Base-by-base conservation (phyloP, 257 asterid species). In the Striga asiatica region DNA sequence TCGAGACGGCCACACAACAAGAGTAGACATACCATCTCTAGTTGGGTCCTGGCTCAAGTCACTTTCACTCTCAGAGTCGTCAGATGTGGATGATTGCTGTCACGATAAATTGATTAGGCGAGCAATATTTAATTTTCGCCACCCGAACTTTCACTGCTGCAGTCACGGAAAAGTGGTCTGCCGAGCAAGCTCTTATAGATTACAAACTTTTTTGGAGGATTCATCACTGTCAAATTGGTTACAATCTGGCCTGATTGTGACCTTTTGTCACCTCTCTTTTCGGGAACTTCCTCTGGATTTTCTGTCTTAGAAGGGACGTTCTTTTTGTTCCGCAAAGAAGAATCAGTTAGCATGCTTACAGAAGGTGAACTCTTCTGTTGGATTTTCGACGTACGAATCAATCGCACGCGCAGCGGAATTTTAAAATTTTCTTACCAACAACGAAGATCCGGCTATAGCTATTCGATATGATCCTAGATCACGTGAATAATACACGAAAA, bases 1-100 rank as follows among this genome's bases (percentile, higher is more conserved):
- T n/a, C n/a, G n/a, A n/a, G n/a, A n/a, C n/a, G n/a, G n/a, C n/a
- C n/a, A n/a, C n/a, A n/a, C n/a, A n/a, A n/a, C n/a, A 11, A 57
- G 43, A 10, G 6, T 37, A 22, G 17, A 14, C 68, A 28, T 75
- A 84, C 94, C 93, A 49, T 69, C 75, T 75, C 58, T 56, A 42
- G 64, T 54, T 24, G 81, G 74, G 63, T 61, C 71, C 48, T 57
- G 73, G 72, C 85, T 76, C 69, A 62, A 47, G 49, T 76, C 81
- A 72, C 81, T 78, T 67, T 73, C 92, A 48, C 71, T 83, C 17
- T 0, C 68, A 3, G 93, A 74, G 71, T 65, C 20, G 34, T 65
- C 88, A 8, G 88, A 81, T 43, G 70, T 61, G 29, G 86, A 79
- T 55, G 86, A 81, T 70, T 81, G 50, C 71, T 64, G 27, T 74